Base-by-base conservation (phyloP, 1,284 basidiomycete species). In the Ustilago tritici region DNA sequence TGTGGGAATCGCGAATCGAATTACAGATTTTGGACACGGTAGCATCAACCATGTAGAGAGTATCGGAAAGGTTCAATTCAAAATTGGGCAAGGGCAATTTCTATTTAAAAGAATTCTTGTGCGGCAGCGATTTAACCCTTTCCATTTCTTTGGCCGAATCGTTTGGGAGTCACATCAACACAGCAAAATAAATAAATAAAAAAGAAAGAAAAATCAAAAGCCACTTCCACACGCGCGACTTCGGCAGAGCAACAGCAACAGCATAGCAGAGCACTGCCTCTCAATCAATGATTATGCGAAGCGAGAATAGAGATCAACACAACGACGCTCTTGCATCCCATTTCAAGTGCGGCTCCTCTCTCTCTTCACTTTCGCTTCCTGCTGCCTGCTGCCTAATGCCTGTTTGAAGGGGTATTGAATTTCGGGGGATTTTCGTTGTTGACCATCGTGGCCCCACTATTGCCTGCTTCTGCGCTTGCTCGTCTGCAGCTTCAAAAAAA, bases 401-500 rank as follows among this genome's bases (percentile, higher is more conserved):
- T 50, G 49, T 28, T 8, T 50, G 49, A 15, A 19, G 15, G 53
- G 1, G 34, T n/a, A 28, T 54, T 50, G 49, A 50, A 50, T 50
- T 50, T 34, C 49, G 49, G 49, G 28, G 49, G 49, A 50, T 50
- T 50, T 50, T 50, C 23, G 19, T 31, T 23, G 17, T 10, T 49
- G 19, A 34, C 28, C 59, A 52, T 43, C 17, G 59, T 53, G 59
- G 59, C 59, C 23, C 53, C 53, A 61, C 59, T 49, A 10, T 38
- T 17, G 34, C 36, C 2, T 38, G 12, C 11, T 40, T 28, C 53
- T 23, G 14, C 10, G 46, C 19, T 14, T 12, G 15, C 49, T 17
- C 28, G 49, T 8, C 28, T 28, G 14, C 49, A 50, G 28, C 8
- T 5, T 10, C 19, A 49, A 49, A 28, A 8, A 49, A 49, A 49